Evolutionary conservation across 2,329 filamentous ascomycete species (phyloP), one percentile per base, ranked within the genome.

Genomic region (Aureobasidium sp.): DNA sequence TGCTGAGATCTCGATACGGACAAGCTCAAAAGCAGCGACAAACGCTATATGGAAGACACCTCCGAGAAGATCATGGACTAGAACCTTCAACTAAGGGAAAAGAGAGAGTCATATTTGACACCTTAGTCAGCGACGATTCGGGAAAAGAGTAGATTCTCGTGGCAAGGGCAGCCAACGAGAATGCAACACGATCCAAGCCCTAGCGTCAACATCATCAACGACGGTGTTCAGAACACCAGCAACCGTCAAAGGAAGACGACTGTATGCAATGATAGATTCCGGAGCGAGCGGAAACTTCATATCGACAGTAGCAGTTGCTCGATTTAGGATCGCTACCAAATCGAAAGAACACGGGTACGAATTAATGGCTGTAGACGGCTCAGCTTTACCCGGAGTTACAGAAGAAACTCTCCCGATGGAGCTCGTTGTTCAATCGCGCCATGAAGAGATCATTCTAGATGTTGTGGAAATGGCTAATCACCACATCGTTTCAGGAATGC

Each of bases 221-320:
- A 53, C 34, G 25, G 49, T 53, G 32, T 53, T 53, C 25, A 3
- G 25, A 27, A 53, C 10, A 53, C 49, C 16, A 39, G 25, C 27
- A 27, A 53, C 49, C 25, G 25, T 53, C 2, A n/a, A 53, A 39
- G 49, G 9, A 53, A 53, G 49, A 53, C 30, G 25, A 53, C 49
- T 53, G 9, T 53, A 53, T 27, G 34, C n/a, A 37, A 53, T 53
- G 9, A 53, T 53, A 53, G 49, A 53, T 53, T 53, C 34, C 34
- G 34, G 49, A 53, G 49, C 49, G 25, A 53, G 49, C 34, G 34
- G 49, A 53, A 53, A 53, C 49, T 53, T 53, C 9, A 53, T 53
- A 36, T 53, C 32, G n/a, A 53, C 10, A 15, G 15, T 16, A 7
- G 21, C 7, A 36, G 34, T 36, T 36, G 11, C 34, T 36, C 11